Conservation (phyloP, 139 green algal species). For the Trebouxia sp. region DNA sequence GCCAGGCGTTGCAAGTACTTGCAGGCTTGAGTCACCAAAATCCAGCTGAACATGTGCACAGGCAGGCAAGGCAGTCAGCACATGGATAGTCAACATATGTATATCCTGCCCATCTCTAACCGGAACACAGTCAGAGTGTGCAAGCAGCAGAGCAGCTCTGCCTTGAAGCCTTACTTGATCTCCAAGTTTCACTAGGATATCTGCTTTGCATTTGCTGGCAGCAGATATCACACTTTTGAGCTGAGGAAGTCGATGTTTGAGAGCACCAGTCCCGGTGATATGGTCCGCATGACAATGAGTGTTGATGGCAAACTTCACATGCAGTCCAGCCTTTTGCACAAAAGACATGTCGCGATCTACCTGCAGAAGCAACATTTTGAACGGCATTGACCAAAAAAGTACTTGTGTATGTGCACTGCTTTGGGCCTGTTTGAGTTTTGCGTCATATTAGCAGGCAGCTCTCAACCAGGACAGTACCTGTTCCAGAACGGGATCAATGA, state of each 20-base stretch:
- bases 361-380: slow-evolving; percentile 33
- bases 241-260: slow-evolving; percentile 47
- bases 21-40: neutral
- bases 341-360: slow-evolving; percentile 63
- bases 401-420: neutral
- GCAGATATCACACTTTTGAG: neutral
- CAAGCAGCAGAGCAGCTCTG: no score
- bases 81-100: no score
- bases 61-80: neutral
- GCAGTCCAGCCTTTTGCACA: slow-evolving; percentile 59
- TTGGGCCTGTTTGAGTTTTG: no score
- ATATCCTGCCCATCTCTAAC: no score
- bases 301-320: slow-evolving; percentile 59
- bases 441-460: no score
- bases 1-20: slow-evolving; percentile 40
- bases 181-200: neutral
- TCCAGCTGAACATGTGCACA: neutral
- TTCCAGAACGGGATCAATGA: slow-evolving; percentile 72
- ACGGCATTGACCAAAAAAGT: neutral
- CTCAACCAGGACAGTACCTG: no score
- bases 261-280: slow-evolving; percentile 65
- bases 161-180: neutral
- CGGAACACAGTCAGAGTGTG: no score
- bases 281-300: slow-evolving; percentile 78
- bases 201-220: neutral